Conservation (phyloP, 768 basidiomycete genomes). For the Suillus placidus region DNA sequence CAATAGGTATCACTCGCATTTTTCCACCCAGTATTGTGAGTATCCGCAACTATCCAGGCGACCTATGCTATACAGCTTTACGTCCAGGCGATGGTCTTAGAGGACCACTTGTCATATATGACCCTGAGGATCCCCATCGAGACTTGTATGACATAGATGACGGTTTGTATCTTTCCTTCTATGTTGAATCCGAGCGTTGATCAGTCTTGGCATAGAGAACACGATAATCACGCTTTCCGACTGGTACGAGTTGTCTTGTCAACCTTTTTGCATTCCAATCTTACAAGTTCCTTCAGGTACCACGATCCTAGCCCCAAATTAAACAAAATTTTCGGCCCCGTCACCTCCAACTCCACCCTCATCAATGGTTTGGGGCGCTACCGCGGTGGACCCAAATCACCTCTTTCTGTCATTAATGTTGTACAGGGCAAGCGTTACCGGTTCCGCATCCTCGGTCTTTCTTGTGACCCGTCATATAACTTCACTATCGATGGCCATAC, state of each 20-base stretch:
- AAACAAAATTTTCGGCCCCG: slow-evolving; percentile 15
- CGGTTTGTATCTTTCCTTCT: slow-evolving; percentile 30
- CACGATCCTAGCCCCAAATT: slow-evolving; percentile 26
- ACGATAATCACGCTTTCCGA: slow-evolving; percentile 49
- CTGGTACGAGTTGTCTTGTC: slow-evolving; percentile 37
- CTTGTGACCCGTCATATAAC: slow-evolving; percentile 35
- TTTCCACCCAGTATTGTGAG: slow-evolving; percentile 41
- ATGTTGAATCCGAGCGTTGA: neutral
- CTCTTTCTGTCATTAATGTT: slow-evolving; percentile 44
- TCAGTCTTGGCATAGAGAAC: slow-evolving; percentile 29
- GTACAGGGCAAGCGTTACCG: slow-evolving; percentile 42
- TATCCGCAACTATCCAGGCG: slow-evolving; percentile 28
- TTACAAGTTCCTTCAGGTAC: slow-evolving; percentile 23
- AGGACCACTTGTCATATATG: slow-evolving; percentile 48
- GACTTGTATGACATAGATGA: slow-evolving; percentile 50
- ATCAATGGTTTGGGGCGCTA: slow-evolving; percentile 51
- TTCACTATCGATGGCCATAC: slow-evolving; percentile 38
- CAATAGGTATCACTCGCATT: slow-evolving; percentile 44
- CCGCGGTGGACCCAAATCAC: slow-evolving; percentile 32
- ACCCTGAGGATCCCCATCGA: slow-evolving; percentile 45
- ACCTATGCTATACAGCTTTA: neutral
- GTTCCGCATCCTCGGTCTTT: slow-evolving; percentile 40
- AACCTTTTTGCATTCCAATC: neutral
- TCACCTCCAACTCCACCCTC: slow-evolving; percentile 40
- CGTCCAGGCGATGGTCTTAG: slow-evolving; percentile 38